Evolutionary conservation across 169 alveolate genomes (phyloP).

Genomic region (Plasmodium yoelii): DNA sequence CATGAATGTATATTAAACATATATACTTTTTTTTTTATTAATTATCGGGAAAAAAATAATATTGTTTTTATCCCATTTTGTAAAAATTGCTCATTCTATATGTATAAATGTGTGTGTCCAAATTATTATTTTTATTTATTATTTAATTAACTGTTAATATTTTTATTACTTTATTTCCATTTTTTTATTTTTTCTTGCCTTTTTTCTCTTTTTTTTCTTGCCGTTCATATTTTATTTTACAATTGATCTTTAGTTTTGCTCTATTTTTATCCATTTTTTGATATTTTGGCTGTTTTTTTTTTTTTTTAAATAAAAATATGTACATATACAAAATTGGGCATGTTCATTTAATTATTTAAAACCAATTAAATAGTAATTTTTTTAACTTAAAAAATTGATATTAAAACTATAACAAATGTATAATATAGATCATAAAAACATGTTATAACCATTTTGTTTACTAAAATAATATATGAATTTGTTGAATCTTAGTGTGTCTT

Average conservation of each 20-base stretch:
- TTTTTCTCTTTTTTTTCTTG: neutral
- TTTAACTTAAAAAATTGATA: no score
- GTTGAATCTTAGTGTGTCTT: no score
- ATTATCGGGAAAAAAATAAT: neutral
- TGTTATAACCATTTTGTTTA: no score
- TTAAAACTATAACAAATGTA: no score
- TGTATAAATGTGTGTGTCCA: neutral
- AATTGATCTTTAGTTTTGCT: neutral
- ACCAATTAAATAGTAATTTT: no score
- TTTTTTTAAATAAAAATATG: neutral
- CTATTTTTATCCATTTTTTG: neutral
- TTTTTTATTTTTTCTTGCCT: neutral
- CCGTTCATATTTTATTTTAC: neutral
- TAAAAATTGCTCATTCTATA: neutral
- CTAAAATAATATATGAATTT: no score
- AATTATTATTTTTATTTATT: conserved; percentile 1
- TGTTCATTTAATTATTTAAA: no score
- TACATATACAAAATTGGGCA: no score
- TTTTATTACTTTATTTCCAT: conserved; percentile 2
- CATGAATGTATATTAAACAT: neutral
- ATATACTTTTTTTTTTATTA: neutral
- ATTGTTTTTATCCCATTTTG: neutral
- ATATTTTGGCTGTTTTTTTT: neutral
- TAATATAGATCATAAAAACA: no score
- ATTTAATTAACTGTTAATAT: conserved; percentile 6